phyloP scores from a whole-genome alignment of 1,284 basidiomycete species.

The Apiotrichum veenhuisii region DNA sequence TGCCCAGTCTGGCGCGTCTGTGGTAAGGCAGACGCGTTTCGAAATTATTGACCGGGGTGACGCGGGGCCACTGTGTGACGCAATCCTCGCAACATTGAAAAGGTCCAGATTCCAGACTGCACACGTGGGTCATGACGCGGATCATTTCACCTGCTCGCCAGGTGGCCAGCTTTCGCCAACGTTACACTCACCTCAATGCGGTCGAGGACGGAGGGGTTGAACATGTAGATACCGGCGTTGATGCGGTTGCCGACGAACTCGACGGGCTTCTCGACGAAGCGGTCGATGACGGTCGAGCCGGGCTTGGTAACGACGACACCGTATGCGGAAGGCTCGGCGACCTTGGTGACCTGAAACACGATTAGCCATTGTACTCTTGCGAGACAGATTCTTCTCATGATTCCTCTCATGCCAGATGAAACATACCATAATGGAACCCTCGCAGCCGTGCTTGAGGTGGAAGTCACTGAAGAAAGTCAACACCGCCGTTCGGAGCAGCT shows the following conservation, averaged over 20 bases:
- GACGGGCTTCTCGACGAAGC: conserved; percentile 57
- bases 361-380: conserved; percentile 51
- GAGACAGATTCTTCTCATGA: conserved; percentile 51
- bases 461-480: conserved; percentile 47
- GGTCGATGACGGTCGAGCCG: conserved; percentile 53
- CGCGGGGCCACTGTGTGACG: not conserved
- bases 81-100: not conserved
- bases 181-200: conserved; percentile 51
- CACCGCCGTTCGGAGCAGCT: too few relatives aligned
- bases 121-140: not conserved
- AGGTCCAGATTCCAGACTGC: not conserved
- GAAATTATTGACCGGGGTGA: not conserved
- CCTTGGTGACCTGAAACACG: conserved; percentile 53
- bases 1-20: not conserved
- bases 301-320: conserved; percentile 56
- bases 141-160: not conserved
- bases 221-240: conserved; percentile 59
- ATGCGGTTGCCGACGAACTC: conserved; percentile 57
- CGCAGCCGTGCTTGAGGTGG: conserved; percentile 54
- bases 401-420: not conserved
- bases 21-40: not conserved
- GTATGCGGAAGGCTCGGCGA: conserved; percentile 56
- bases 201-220: conserved; percentile 55
- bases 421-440: conserved; percentile 55
- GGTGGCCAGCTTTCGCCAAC: not conserved